Conservation (phyloP, 257 asterid species). For the Solanum chiquidenum region DNA sequence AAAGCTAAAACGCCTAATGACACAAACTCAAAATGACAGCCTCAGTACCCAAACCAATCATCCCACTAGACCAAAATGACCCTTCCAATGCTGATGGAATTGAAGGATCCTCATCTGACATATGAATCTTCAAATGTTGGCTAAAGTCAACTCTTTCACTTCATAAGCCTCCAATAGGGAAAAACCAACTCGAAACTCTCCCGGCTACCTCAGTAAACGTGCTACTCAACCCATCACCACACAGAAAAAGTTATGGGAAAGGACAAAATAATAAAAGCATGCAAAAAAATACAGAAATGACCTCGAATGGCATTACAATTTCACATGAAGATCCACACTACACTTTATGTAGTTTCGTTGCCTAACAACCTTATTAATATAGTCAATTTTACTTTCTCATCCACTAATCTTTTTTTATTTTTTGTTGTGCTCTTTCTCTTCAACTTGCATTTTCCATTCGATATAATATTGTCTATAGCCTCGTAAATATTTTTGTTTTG, state of each 20-base stretch:
- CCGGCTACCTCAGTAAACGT: not conserved
- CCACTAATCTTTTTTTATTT: not conserved
- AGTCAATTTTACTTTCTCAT: not conserved
- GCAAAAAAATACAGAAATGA: not conserved
- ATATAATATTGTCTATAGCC: not conserved
- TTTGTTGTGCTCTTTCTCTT: not conserved
- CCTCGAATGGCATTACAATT: not conserved
- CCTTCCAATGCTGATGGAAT: not conserved
- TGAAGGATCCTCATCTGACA: not conserved
- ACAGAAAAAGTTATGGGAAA: not conserved
- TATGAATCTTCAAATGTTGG: not conserved
- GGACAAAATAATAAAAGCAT: not conserved
- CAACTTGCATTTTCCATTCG: not conserved
- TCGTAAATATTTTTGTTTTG: no score
- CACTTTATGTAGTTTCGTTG: not conserved
- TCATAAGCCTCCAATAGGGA: not conserved
- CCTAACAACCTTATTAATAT: not conserved
- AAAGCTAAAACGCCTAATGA: not conserved
- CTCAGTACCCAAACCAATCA: not conserved
- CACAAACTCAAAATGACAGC: not conserved
- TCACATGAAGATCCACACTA: constrained; percentile 7
- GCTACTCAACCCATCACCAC: not conserved
- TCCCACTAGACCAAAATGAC: no score
- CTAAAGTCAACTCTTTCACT: not conserved
- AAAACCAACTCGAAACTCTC: not conserved